phyloP scores from a whole-genome alignment of 2,329 filamentous ascomycete species.

The Penicillium sp. region DNA sequence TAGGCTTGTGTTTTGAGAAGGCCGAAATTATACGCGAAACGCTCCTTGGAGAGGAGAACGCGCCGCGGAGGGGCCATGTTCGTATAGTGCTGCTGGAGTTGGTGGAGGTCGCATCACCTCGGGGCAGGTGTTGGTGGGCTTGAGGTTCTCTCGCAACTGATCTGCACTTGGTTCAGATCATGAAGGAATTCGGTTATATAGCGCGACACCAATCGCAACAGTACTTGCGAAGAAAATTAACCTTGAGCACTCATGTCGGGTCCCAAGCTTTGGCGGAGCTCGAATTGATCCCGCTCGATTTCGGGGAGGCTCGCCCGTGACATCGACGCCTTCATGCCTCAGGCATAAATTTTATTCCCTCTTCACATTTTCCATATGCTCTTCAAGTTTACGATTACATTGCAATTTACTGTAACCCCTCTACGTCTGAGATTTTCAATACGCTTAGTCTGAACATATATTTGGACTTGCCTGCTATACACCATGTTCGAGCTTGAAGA shows the following conservation, averaged over 20 bases:
- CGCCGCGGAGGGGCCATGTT: slow-evolving; percentile 48
- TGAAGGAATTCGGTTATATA: background rate
- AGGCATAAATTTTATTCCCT: slow-evolving; percentile 18
- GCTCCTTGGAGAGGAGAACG: slow-evolving; percentile 63
- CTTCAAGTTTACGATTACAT: background rate
- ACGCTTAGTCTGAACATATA: background rate
- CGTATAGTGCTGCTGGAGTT: slow-evolving; percentile 22
- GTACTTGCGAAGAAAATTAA: background rate
- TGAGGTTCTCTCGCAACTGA: background rate
- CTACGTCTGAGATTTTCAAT: background rate
- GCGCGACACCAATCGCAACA: background rate
- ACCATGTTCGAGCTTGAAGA: slow-evolving; percentile 53
- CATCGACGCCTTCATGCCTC: slow-evolving; percentile 22
- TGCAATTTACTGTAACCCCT: background rate
- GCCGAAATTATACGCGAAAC: slow-evolving; percentile 70
- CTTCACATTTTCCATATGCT: background rate
- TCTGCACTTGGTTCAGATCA: background rate
- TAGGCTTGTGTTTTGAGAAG: slow-evolving; percentile 74
- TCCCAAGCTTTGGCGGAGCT: background rate
- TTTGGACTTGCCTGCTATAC: background rate
- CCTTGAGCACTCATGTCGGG: background rate
- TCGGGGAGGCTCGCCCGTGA: slow-evolving; percentile 10
- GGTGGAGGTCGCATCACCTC: slow-evolving; percentile 29
- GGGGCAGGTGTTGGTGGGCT: slow-evolving; percentile 23
- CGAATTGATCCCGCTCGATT: background rate